Base-by-base conservation (phyloP, 208 protist species). In the Pavlovales sp. region DNA sequence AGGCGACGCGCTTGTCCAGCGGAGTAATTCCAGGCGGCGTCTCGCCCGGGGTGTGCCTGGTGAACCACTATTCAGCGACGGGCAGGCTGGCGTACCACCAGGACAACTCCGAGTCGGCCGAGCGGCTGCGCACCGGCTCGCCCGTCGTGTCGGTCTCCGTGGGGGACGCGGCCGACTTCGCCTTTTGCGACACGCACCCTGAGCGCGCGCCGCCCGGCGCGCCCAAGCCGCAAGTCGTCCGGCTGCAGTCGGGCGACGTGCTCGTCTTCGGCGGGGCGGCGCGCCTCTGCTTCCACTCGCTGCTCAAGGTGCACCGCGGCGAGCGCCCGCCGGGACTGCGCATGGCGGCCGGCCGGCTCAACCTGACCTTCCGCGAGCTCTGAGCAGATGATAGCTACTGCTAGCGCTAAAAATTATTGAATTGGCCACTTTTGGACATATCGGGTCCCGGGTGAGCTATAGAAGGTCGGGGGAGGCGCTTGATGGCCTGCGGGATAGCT, bases 191-290 rank as follows among this genome's bases (percentile, higher is more conserved):
- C 32, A 2, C 5, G 22, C 57, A 71, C 26, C 57, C 57, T 4
- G 57, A 71, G 22, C 2, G 18, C 18, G 57, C 57, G 26, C 57
- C 57, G 57, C 57, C 57, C 1, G 76, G 39, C 76, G 76, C 76
- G 20, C 32, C 76, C 20, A 41, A 44, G 38, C 38, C 76, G 11
- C 36, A 8, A 22, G 7, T 11, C 32, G 76, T 80, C 20, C 76
- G 76, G 7, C 76, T 80, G 38, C 38, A 80, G 38, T 37, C 26
- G 22, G 76, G 76, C 76, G 76, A 80, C 76, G 39, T 80, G 22
- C 76, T 80, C 76, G 39, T 80, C 76, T 80, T 80, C 39, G 76
- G 76, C 76, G 76, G 76, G 76, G 38, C 76, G 4, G 76, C 76
- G 39, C 76, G 76, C 22, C 36, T 80, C 32, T 8, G 4, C 26